Percentiles rank a stretch among this genome's conserved stretches.
Conservation (phyloP, 2,329 filamentous ascomycete species). For the Colletotrichum sp. region DNA sequence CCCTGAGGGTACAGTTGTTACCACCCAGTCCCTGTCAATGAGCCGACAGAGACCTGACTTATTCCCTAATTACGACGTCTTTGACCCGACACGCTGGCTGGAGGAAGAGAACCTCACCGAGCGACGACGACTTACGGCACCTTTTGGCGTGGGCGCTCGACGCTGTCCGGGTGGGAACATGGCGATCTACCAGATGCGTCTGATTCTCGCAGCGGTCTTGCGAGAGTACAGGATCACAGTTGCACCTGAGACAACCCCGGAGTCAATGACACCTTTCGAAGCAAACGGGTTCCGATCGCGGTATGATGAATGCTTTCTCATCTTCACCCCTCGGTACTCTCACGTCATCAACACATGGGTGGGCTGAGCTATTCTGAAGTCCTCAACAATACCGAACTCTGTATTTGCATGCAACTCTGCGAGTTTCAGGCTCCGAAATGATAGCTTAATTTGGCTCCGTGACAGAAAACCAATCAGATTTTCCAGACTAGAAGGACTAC, state of each 20-base stretch:
- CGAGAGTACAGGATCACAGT: background rate
- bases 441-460: background rate
- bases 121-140: background rate
- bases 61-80: background rate
- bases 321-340: slow-evolving; percentile 16
- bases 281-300: slow-evolving; percentile 23
- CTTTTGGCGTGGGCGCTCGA: background rate
- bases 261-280: slow-evolving; percentile 22
- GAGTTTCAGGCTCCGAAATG: background rate
- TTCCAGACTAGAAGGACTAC: background rate
- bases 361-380: background rate
- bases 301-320: slow-evolving; percentile 17
- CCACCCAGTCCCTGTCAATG: background rate
- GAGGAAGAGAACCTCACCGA: background rate
- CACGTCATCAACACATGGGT: background rate
- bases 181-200: background rate
- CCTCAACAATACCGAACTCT: background rate
- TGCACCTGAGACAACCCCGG: background rate
- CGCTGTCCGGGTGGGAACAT: background rate
- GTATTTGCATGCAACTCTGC: background rate
- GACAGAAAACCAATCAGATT: background rate
- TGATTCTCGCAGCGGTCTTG: background rate
- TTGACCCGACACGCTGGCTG: background rate
- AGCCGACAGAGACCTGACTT: background rate
- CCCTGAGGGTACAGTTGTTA: background rate